A percentile compares a stretch with the other conserved stretches of the same genome.
Evolutionary conservation across 2,329 filamentous ascomycete species (phyloP).

Genomic region (Cladosporium sp.): DNA sequence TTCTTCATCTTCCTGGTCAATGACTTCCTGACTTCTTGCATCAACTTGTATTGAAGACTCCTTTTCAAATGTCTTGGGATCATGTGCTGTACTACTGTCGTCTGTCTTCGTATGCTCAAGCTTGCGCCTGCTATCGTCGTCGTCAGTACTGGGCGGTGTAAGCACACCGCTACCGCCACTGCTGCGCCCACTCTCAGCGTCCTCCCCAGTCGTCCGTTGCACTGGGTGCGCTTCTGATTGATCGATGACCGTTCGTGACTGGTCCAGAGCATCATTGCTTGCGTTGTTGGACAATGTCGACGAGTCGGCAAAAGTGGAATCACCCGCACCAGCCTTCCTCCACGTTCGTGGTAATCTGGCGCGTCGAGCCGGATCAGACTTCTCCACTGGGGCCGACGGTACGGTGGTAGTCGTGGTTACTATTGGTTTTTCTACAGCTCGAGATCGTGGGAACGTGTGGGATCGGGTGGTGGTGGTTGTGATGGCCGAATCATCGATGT

Average conservation of each 20-base stretch:
- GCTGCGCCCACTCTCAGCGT: conserved; percentile 16
- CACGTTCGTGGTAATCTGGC: conserved; percentile 47
- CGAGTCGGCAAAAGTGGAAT: conserved; percentile 44
- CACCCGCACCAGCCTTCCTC: conserved; percentile 43
- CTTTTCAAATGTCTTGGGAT: neutral
- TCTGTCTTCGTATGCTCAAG: conserved; percentile 16
- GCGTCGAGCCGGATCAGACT: conserved; percentile 39
- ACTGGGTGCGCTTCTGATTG: neutral
- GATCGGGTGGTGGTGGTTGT: neutral
- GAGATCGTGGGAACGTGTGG: conserved; percentile 23
- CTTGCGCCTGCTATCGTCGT: conserved; percentile 25
- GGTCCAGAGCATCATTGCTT: neutral
- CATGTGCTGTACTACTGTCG: conserved; percentile 1
- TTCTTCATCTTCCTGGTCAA: conserved; percentile 26
- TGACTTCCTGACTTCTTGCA: conserved; percentile 22
- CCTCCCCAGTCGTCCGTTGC: neutral
- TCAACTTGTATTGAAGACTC: neutral
- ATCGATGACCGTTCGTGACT: neutral
- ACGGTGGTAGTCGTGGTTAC: neutral
- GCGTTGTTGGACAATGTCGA: conserved; percentile 21
- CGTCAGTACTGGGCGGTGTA: conserved; percentile 38
- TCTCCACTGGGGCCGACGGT: conserved; percentile 24
- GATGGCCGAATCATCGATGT: conserved; percentile 27
- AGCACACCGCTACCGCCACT: conserved; percentile 33
- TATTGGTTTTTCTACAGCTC: conserved; percentile 40